Percentiles rank a stretch among this genome's conserved stretches.
These are phyloP conservation scores for Pleurozium schreberi DNA, from an alignment of 225 moss, liverwort and hornwort genomes.

Conservation along the genomic window DNA sequence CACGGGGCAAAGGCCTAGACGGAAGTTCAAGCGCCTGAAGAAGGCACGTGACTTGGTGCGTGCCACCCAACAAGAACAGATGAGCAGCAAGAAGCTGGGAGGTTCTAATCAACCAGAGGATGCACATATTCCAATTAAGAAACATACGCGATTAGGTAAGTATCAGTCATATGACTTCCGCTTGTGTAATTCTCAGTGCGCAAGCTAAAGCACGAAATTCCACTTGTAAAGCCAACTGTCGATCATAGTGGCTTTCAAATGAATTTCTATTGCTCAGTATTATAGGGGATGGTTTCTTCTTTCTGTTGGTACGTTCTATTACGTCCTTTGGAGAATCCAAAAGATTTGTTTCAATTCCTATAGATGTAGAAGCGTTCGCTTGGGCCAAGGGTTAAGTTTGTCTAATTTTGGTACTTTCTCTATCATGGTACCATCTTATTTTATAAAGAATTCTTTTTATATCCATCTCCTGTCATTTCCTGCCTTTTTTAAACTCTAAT, in stretches of 20 bases:
- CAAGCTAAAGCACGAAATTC: background rate
- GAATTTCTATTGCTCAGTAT: background rate
- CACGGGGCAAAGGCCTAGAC: slow-evolving; percentile 11
- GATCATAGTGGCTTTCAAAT: background rate
- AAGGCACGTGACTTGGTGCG: slow-evolving; percentile 45
- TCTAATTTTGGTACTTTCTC: background rate
- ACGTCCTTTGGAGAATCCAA: background rate
- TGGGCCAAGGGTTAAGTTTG: background rate
- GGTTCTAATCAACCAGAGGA: background rate
- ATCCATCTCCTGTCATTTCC: background rate
- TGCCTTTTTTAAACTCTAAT: background rate
- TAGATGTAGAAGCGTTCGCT: background rate
- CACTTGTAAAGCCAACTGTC: background rate
- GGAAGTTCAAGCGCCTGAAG: slow-evolving; percentile 44
- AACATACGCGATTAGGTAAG: slow-evolving; percentile 25
- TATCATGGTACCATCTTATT: background rate
- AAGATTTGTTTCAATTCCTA: background rate
- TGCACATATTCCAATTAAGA: background rate
- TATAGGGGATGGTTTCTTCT: background rate
- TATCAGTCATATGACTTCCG: background rate
- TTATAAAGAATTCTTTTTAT: background rate
- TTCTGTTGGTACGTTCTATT: background rate
- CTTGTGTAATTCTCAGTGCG: background rate
- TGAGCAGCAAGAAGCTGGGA: background rate
- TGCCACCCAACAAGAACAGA: slow-evolving; percentile 21